Base-by-base conservation (phyloP, 257 asterid species). In the Paraleonurus japonicus region DNA sequence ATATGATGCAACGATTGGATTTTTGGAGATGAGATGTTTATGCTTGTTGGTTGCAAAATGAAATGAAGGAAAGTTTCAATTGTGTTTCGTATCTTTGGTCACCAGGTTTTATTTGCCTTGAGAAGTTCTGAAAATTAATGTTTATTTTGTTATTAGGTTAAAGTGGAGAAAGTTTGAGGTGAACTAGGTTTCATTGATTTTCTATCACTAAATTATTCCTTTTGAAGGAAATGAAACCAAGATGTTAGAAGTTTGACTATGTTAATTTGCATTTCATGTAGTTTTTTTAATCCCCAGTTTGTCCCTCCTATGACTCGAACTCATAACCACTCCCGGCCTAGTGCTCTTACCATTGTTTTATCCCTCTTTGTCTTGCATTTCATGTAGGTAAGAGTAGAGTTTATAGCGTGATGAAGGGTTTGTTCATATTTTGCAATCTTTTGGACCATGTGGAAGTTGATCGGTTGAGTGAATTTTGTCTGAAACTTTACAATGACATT, bases 401-500 rank as follows among this genome's bases (percentile, higher is more conserved):
- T 61, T 19, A 17, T 33, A 33, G 51, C 27, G 1, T 19, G 67
- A 10, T 24, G 51, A 17, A 61, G 30, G 3, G 9, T 28, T 28
- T 33, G 48, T 35, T 61, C 51, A 35, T 35, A 17, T 35, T 3
- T 61, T 32, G 27, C 28, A 16, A 35, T 35, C 9, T 35, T 3
- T 61, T 32, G 27, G 48, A 16, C 16, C 7, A 7, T 11, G 17
- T 55, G 24, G 55, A 33, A 51, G 30, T 71, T 50, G 23, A 17
- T 22, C 33, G 9, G 19, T 39, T n/a, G 35, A 28, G 50, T 63
- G 23, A 22, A 43, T 62, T 32, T 4, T 4, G 7, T 37, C 8
- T 70, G 63, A n/a, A 22, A 58, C 50, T 61, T 43, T 70, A 55
- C 61, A 73, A 61, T 33, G 26, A n/a, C 58, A 61, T 33, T 30